Base-by-base conservation (phyloP, 2,329 filamentous ascomycete species). In the Monilinia laxa region DNA sequence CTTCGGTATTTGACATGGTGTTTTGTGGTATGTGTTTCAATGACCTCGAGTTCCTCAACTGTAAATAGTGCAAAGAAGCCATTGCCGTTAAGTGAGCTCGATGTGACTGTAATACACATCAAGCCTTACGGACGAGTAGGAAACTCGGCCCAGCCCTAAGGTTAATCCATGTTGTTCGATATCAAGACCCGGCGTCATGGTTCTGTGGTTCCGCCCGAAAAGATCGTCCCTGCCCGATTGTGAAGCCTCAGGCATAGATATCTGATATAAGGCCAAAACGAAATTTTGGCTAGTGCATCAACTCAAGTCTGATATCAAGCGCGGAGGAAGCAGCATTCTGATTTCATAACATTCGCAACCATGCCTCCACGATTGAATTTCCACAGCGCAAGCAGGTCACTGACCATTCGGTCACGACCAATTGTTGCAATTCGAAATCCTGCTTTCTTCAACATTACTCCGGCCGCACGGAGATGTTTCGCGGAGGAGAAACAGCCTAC, bases 341-440 rank as follows among this genome's bases (percentile, higher is more conserved):
- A 63, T 35, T 58, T 49, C 52, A 28, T 16, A 28, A 16, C 49
- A 68, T 66, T 31, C 66, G 68, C 63, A 70, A 76, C 68, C 66
- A 88, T 88, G 85, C 81, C 85, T 72, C 81, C 85, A 67, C 80
- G 84, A 77, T 77, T 85, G 71, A 83, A 81, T 69, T 71, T 86
- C 52, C 80, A 82, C 71, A 74, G 77, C 71, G 78, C 77, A 63
- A 78, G 79, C 74, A 78, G 80, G 68, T 76, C 78, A 54, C 76
- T 83, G 59, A 76, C 78, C 49, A 69, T 81, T 57, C 77, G 79
- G 64, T 70, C 79, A 51, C 74, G 77, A 70, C 76, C 79, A 56
- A 73, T 75, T 68, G 72, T 79, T 67, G 70, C 74, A 12, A 71
- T 72, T n/a, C 68, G 69, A 35, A 70, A 72, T 66, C 68, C 73